Evolutionary conservation across 768 basidiomycete genomes (phyloP), one percentile per base, ranked within the genome.

Genomic region (Trametes meyenii): DNA sequence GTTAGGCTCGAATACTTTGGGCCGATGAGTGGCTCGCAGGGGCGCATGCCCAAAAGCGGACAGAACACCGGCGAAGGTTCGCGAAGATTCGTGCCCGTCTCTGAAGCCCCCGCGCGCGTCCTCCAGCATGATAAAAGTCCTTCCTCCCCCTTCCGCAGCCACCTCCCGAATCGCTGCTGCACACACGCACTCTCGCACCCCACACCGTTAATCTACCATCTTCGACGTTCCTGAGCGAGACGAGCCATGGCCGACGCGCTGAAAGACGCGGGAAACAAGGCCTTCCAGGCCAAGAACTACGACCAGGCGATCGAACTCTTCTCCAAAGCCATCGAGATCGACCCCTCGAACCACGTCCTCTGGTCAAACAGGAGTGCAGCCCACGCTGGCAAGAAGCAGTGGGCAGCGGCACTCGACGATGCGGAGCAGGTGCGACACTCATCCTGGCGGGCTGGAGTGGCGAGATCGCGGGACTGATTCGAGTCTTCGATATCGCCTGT

Each of bases 231-330:
- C 29, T 26, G 8, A 39, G 46, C 43, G 12, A 48, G 52, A 44
- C 19, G 39, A 51, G 7, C 43, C 40, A 70, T 69, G 66, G 72
- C 68, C 29, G 71, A 76, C 72, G 77, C 85, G 61, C 80, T 97
- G 66, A 98, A 98, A 79, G 91, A 93, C 71, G 86, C 86, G 71
- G 96, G 95, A 70, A 98, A 98, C 83, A 94, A 95, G 71, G 94
- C 96, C 21, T 98, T 98, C 77, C 81, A 90, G 40, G 92, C 92
- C 57, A 97, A 94, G 73, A 85, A 97, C 69, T 97, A 92, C 77
- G 88, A 92, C 78, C 86, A 82, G 68, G 95, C 96, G 7, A 91
- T 92, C 79, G 83, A 89, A 70, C 77, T 90, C 50, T 94, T 93
- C 75, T 81, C 85, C 4, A 82, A 93, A 70, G 96, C 92, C 19